A percentile compares a stretch with the other conserved stretches of the same genome.
phyloP scores from a whole-genome alignment of 495 filamentous ascomycete species.

The Sphaerosporella brunnea region DNA sequence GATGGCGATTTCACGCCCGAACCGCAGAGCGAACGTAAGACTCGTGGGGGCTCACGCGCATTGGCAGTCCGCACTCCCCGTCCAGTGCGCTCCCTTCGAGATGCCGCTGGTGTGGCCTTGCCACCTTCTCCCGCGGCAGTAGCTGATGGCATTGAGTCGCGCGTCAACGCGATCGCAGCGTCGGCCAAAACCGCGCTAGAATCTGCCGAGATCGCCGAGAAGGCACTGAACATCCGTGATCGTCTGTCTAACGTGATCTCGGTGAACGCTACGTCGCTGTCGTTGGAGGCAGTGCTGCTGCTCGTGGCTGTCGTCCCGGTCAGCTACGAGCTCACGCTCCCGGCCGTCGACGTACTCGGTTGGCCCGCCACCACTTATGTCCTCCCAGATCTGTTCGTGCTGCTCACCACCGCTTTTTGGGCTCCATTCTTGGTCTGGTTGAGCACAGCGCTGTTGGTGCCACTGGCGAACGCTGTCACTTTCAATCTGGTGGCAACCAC shows the following conservation, averaged over 20 bases:
- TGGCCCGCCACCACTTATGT: conserved; percentile 36
- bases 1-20: background rate
- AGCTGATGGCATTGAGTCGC: conserved; percentile 62
- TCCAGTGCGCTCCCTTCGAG: conserved; percentile 33
- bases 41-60: conserved; percentile 20
- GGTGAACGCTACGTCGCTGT: conserved; percentile 44
- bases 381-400: conserved; percentile 62
- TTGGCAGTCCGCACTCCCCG: conserved; percentile 39
- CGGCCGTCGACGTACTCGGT: conserved; percentile 38
- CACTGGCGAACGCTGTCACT: conserved; percentile 59
- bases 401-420: conserved; percentile 73
- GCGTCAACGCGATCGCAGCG: conserved; percentile 44
- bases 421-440: conserved; percentile 60
- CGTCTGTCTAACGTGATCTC: conserved; percentile 48
- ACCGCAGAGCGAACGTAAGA: conserved; percentile 11
- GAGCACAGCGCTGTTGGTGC: conserved; percentile 49
- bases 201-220: conserved; percentile 35
- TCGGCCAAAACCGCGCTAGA: conserved; percentile 34
- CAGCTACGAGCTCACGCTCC: conserved; percentile 51
- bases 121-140: conserved; percentile 75
- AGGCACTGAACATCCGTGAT: conserved; percentile 43
- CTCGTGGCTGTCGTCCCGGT: conserved; percentile 46
- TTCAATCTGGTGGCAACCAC: conserved; percentile 52
- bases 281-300: conserved; percentile 44
- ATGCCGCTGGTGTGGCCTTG: conserved; percentile 38